These are phyloP conservation scores for Recurvomyces mirabilis DNA, from an alignment of 495 filamentous ascomycete genomes.

Conservation along the genomic window DNA sequence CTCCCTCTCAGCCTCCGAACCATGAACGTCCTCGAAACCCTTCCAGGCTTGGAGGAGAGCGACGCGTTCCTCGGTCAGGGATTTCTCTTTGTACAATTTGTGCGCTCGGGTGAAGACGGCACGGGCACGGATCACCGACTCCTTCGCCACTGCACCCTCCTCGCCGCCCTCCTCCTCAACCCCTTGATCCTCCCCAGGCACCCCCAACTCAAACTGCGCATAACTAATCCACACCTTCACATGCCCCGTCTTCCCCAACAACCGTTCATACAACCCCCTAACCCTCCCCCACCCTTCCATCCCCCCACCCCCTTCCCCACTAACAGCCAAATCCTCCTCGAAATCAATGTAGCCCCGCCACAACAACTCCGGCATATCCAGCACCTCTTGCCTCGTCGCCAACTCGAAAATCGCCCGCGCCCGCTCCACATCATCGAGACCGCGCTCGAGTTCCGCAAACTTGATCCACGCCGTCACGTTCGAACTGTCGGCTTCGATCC, in stretches of 20 bases:
- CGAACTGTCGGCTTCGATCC: slow-evolving; percentile 76
- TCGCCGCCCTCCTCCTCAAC: slow-evolving; percentile 51
- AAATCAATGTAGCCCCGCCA: slow-evolving; percentile 99
- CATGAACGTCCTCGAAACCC: slow-evolving; percentile 77
- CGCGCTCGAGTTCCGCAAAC: slow-evolving; percentile 83
- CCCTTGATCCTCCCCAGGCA: too few relatives aligned
- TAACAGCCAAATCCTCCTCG: slow-evolving; percentile 82
- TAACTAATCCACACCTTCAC: slow-evolving; percentile 99
- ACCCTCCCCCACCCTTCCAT: slow-evolving; percentile 76
- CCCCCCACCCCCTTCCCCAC: slow-evolving; percentile 38
- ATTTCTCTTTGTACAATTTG: slow-evolving; percentile 80
- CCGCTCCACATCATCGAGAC: slow-evolving; percentile 76
- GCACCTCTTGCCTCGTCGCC: slow-evolving; percentile 63
- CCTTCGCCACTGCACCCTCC: slow-evolving; percentile 50
- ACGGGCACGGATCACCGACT: slow-evolving; percentile 70
- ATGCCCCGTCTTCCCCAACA: slow-evolving; percentile 86
- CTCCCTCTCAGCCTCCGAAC: slow-evolving; percentile 63
- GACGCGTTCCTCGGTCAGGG: slow-evolving; percentile 87
- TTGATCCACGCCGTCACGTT: slow-evolving; percentile 92
- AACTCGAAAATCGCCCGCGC: slow-evolving; percentile 88
- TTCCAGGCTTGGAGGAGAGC: slow-evolving; percentile 85
- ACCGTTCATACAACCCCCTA: slow-evolving; percentile 75
- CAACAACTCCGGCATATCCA: slow-evolving; percentile 97
- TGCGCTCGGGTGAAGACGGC: slow-evolving; percentile 77
- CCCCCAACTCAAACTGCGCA: slow-evolving; percentile 91